Percentiles rank a stretch among this genome's conserved stretches.
These are phyloP conservation scores for Lophium mytilinum DNA, from an alignment of 495 filamentous ascomycete genomes.

Conservation along the genomic window DNA sequence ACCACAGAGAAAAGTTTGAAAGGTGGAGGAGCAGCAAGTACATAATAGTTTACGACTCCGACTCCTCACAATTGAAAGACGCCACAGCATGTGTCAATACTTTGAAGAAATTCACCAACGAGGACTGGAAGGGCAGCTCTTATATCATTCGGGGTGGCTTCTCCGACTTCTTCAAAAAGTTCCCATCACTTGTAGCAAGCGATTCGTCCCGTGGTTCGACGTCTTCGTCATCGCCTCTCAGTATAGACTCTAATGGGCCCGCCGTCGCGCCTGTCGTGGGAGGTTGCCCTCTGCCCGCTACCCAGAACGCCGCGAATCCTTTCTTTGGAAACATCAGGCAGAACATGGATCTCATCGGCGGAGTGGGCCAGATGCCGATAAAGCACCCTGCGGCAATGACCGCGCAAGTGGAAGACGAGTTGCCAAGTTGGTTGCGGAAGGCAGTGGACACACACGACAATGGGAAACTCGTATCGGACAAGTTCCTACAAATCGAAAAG, in stretches of 20 bases:
- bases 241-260: slow-evolving; percentile 37
- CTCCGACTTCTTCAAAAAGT: slow-evolving; percentile 43
- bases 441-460: slow-evolving; percentile 58
- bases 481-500: slow-evolving; percentile 76
- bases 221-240: slow-evolving; percentile 31
- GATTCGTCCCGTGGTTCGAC: slow-evolving; percentile 38
- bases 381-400: slow-evolving; percentile 55
- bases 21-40: slow-evolving; percentile 63
- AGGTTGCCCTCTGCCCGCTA: slow-evolving; percentile 73
- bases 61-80: slow-evolving; percentile 69
- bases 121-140: slow-evolving; percentile 68
- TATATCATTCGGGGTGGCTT: slow-evolving; percentile 59
- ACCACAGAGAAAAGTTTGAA: slow-evolving; percentile 65
- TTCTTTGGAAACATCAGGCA: slow-evolving; percentile 96
- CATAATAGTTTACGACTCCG: slow-evolving; percentile 81
- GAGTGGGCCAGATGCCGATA: slow-evolving; percentile 83
- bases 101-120: slow-evolving; percentile 81
- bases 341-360: slow-evolving; percentile 90
- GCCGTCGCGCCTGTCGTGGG: slow-evolving; percentile 70
- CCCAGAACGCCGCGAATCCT: slow-evolving; percentile 62
- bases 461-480: slow-evolving; percentile 72
- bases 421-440: slow-evolving; percentile 72
- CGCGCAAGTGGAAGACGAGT: slow-evolving; percentile 32
- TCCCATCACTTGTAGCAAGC: slow-evolving; percentile 39
- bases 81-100: slow-evolving; percentile 69